Conservation (phyloP, 2,329 filamentous ascomycete genomes). For the Ascochyta fabae region DNA sequence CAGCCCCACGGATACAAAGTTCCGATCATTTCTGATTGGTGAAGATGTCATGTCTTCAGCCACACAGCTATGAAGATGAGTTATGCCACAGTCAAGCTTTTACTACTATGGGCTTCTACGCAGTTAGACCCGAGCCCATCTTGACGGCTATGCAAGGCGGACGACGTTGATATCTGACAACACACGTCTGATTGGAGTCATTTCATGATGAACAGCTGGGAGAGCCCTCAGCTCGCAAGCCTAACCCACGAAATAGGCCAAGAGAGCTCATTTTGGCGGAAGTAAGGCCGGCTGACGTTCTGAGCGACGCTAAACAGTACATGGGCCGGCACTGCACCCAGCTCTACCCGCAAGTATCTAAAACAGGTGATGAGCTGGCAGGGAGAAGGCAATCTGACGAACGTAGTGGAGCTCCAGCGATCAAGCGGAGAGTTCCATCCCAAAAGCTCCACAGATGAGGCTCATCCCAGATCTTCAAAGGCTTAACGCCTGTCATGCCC, state of each 20-base stretch:
- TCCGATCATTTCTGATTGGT: neutral
- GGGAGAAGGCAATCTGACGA: neutral
- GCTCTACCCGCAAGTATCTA: neutral
- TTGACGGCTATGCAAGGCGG: too few species aligned
- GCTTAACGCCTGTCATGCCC: neutral
- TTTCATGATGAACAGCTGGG: neutral
- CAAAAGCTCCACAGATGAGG: neutral
- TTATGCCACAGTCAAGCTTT: too few species aligned
- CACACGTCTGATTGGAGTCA: too few species aligned
- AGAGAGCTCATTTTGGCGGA: neutral
- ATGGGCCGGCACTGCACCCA: neutral
- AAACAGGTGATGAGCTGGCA: neutral
- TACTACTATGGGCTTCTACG: too few species aligned
- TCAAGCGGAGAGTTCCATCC: neutral
- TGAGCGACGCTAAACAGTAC: neutral
- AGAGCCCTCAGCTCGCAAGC: neutral
- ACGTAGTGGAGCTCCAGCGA: conserved; percentile 3
- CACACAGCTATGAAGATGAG: too few species aligned
- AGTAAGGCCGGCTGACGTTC: neutral
- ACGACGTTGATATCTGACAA: too few species aligned
- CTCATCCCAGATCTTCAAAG: neutral
- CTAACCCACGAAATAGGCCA: neutral
- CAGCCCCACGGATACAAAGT: neutral
- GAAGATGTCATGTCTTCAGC: neutral
- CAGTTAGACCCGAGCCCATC: too few species aligned